Percentiles rank a stretch among this genome's conserved stretches.
phyloP scores from a whole-genome alignment of 495 filamentous ascomycete genomes.

The Xylaria scruposa region DNA sequence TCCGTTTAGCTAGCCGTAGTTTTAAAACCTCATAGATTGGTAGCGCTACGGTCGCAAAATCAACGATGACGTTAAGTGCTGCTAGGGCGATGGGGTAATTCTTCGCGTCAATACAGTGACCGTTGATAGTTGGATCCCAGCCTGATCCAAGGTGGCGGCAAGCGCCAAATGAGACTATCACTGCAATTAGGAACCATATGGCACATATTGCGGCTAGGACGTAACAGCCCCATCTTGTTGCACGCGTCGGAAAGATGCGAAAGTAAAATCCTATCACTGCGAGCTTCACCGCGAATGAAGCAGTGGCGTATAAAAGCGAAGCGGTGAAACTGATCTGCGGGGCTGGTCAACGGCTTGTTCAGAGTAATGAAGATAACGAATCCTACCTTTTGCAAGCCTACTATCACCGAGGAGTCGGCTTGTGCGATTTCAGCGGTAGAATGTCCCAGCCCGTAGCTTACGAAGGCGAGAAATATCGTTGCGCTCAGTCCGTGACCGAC shows the following conservation, averaged over 20 bases:
- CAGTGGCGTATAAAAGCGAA: background rate
- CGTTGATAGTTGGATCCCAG: background rate
- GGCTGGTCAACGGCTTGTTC: background rate
- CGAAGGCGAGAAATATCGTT: background rate
- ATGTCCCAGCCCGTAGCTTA: background rate
- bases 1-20: background rate
- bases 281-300: background rate
- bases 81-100: background rate
- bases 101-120: background rate
- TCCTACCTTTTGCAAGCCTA: background rate
- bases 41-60: background rate
- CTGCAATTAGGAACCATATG: background rate
- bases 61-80: background rate
- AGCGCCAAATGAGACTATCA: background rate
- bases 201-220: background rate
- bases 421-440: background rate
- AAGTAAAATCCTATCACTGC: background rate
- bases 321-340: background rate
- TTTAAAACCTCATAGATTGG: background rate
- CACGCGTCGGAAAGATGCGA: background rate
- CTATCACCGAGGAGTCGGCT: background rate
- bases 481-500: background rate
- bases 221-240: background rate
- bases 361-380: background rate
- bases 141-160: background rate